Conservation (phyloP, 78 protist genomes). For the Dictyostelium brefeldianum region DNA sequence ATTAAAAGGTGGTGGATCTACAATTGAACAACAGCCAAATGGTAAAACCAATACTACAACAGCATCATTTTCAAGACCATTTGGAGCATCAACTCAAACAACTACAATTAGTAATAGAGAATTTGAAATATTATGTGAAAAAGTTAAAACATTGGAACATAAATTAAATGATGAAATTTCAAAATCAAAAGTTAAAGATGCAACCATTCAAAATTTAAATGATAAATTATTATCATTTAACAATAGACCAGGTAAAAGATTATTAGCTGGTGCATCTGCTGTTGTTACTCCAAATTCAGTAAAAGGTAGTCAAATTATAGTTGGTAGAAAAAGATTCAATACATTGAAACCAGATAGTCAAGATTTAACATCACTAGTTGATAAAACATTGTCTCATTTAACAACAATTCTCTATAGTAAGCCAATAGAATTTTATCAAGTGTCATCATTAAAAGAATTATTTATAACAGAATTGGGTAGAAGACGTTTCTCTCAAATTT, state of each 20-base stretch:
- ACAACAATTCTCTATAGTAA: slow-evolving; percentile 15
- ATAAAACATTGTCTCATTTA: slow-evolving; percentile 12
- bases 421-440: slow-evolving; percentile 59
- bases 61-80: slow-evolving; percentile 18
- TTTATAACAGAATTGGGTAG: slow-evolving; percentile 51
- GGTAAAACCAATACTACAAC: background rate
- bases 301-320: slow-evolving; percentile 3
- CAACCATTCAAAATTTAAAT: slow-evolving; percentile 22
- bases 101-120: background rate
- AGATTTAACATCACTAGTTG: slow-evolving; percentile 42
- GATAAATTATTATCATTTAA: slow-evolving; percentile 29
- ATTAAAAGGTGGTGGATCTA: background rate
- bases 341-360: slow-evolving; percentile 38
- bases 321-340: slow-evolving; percentile 67
- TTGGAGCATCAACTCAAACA: background rate
- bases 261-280: background rate
- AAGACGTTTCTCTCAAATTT: slow-evolving; percentile 55
- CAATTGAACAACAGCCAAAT: too few relatives aligned
- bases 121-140: background rate
- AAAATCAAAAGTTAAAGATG: slow-evolving; percentile 17
- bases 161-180: slow-evolving; percentile 31
- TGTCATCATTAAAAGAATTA: slow-evolving; percentile 20
- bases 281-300: background rate
- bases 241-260: slow-evolving; percentile 24
- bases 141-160: slow-evolving; percentile 22